Base-by-base conservation (phyloP, 106 monocot species). In the Ottelia alismoides region DNA sequence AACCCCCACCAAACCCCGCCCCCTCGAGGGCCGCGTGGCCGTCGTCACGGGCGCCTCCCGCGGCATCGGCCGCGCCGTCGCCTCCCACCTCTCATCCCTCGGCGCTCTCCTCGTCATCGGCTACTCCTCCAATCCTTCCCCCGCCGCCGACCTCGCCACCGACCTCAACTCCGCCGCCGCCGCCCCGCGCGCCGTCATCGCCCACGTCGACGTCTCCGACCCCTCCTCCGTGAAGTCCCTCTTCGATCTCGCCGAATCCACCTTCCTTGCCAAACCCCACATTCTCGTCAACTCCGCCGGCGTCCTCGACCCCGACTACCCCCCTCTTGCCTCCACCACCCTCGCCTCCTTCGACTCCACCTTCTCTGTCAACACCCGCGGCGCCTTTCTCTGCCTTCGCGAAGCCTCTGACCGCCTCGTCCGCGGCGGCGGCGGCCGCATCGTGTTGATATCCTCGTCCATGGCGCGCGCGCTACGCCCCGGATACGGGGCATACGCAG, bases 41-140 rank as follows among this genome's bases (percentile, higher is more conserved):
- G 67, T 74, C 61, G 57, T 74, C 27, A 74, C 74, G n/a, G 73
- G 66, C 35, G 58, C 47, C 1, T 61, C 66, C 7, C 52, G 73
- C 26, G 66, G 66, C 19, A 66, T 73, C 47, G 73, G 73, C 32
- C 60, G 61, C 0, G 66, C 73, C 61, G 56, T 66, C 55, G 55
- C 73, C 73, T 28, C 31, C 45, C 73, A 66, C 47, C 66, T 73
- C 16, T 65, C 66, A 25, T 48, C 66, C 49, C 66, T 73, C 47
- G 73, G 73, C 18, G 73, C 73, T 35, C 20, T 16, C 12, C 47
- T 73, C 55, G 49, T 69, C 54, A 27, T 72, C 52, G 23, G 18
- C 30, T 72, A 65, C 46, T 10, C 58, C 23, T 28, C 44, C 29
- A 50, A 22, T 49, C 29, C 62, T 35, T 11, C 44, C 23, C 14